Evolutionary conservation across 352 stramenopile species (phyloP), one percentile per base, ranked within the genome.

Genomic region (Peronospora belbahrii): DNA sequence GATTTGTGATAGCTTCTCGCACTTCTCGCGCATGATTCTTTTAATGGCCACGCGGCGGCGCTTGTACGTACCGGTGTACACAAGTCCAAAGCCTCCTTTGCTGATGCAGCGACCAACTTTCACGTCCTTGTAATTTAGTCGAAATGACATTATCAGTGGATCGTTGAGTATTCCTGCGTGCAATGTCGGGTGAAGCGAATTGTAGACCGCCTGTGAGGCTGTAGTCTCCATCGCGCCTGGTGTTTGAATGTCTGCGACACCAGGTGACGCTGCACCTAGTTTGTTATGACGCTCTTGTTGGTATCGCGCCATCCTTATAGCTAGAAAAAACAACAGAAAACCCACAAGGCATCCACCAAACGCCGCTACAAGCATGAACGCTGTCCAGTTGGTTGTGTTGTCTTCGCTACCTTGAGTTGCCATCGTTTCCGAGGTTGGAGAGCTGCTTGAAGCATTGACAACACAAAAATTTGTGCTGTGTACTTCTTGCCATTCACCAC

Each of bases 391-490:
- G 11, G 42, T 66, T 13, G n/a, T 34, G 25, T 51, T 24, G 5
- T 41, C 41, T 22, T 11, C 20, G 22, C 13, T 48, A 18, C 32
- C 25, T 20, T 46, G 34, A 24, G 32, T 42, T 18, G 51, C 38
- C 33, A 56, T 36, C 4, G 54, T 19, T 22, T 58, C 35, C 40
- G 68, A 15, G 25, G 51, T 38, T 25, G 52, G 36, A 19, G 36
- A 56, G 20, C 23, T 58, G 17, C 22, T 45, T 18, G 45, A 64
- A 7, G 27, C 36, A 20, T 68, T 69, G 4, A 74, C 33, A 24
- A 80, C 66, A 23, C 69, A 80, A 25, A 80, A 73, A 2, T 56
- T 46, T 10, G 53, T 46, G 31, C 53, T 60, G 24, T 76, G 64
- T 6, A 54, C 15, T 0, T 67, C 59, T 4, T 66, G n/a, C n/a